Evolutionary conservation across 2,329 filamentous ascomycete genomes (phyloP).

Genomic region (Botrytis hyacinthi): DNA sequence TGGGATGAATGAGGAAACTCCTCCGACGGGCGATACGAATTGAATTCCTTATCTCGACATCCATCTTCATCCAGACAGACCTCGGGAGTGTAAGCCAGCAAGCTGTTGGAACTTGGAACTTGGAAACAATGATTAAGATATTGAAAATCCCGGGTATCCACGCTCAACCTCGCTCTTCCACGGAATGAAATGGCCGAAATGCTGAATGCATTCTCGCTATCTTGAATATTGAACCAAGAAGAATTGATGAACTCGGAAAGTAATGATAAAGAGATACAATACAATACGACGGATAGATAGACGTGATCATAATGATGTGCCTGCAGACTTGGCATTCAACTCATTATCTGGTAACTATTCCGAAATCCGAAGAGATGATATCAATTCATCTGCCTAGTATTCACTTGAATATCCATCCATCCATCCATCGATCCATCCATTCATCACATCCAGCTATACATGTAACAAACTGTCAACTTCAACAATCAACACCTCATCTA

Average conservation of each 20-base stretch:
- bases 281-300: neutral
- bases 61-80: neutral
- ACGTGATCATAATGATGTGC: neutral
- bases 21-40: neutral
- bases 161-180: constrained; percentile 2
- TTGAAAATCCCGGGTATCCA: neutral
- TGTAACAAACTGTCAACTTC: neutral
- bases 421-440: neutral
- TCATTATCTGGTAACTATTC: neutral
- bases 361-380: neutral
- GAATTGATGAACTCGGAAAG: neutral
- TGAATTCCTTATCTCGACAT: neutral
- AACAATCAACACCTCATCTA: neutral
- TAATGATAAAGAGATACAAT: neutral
- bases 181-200: neutral
- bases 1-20: neutral
- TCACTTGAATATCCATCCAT: neutral
- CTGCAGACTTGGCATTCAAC: neutral
- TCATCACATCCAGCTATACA: too few relatives aligned
- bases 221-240: neutral
- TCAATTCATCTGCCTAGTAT: neutral
- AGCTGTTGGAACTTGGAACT: constrained; percentile 2
- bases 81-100: neutral
- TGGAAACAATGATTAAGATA: neutral
- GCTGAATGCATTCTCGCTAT: neutral